Evolutionary conservation across 2,329 filamentous ascomycete species (phyloP).

Genomic region (Ophiognomonia clavigignenti-juglandacearum): DNA sequence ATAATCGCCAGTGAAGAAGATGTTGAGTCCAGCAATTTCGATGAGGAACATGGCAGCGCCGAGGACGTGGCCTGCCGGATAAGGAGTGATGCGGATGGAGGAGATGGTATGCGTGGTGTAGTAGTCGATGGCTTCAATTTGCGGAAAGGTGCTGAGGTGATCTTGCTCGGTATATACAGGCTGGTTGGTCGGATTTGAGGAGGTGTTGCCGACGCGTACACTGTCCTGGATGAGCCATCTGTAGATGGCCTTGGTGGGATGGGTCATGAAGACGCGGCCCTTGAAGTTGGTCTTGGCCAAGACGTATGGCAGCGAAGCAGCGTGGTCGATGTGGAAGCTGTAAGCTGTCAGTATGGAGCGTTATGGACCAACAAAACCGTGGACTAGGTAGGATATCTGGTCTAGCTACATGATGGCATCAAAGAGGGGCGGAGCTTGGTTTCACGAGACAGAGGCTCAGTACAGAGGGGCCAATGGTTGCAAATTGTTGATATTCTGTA

Average conservation of each 20-base stretch:
- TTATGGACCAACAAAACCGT: too few relatives aligned
- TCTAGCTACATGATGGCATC: constrained; percentile 11
- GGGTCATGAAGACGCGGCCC: constrained; percentile 97
- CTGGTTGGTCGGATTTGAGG: constrained; percentile 60
- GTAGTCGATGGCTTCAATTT: constrained; percentile 97
- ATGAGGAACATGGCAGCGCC: constrained; percentile 98
- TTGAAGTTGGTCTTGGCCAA: constrained; percentile 97
- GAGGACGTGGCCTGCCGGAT: constrained; percentile 95
- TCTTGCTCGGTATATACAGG: constrained; percentile 93
- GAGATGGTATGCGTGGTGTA: constrained; percentile 97
- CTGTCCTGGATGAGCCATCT: constrained; percentile 99
- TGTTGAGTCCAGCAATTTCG: constrained; percentile 93
- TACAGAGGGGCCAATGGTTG: constrained; percentile 16
- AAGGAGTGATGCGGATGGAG: constrained; percentile 93
- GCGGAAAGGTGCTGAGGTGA: constrained; percentile 85
- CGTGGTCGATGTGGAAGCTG: constrained; percentile 98
- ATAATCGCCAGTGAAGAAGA: constrained; percentile 97
- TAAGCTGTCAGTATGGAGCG: constrained; percentile 19
- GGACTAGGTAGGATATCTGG: too few relatives aligned
- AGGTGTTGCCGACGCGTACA: constrained; percentile 77
- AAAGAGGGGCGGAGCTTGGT: constrained; percentile 5
- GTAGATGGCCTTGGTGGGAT: constrained; percentile 98
- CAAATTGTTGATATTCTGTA: constrained; percentile 20
- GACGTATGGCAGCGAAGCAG: constrained; percentile 96
- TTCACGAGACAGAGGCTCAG: constrained; percentile 13